Evolutionary conservation across 2,329 filamentous ascomycete genomes (phyloP), one percentile per base, ranked within the genome.

Genomic region (Pseudogymnoascus sp.): DNA sequence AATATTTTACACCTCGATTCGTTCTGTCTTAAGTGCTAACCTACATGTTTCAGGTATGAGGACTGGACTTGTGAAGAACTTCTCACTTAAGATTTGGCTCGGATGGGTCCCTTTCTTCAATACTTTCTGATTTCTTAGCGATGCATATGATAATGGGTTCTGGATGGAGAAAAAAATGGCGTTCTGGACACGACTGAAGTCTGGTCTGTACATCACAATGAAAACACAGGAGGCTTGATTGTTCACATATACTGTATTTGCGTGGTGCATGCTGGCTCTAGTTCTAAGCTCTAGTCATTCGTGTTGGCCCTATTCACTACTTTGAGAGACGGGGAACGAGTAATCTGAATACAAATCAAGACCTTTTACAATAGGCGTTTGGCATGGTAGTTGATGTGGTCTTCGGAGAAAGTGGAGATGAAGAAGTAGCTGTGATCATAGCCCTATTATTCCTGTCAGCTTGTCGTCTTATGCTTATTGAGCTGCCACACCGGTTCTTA

Each of bases 341-440:
- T 56, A 18, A 56, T 56, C 49, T 56, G 49, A 56, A 56, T 56
- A 34, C 49, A 56, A 56, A 56, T 56, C 28, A 56, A 56, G 28
- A 56, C 49, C 49, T 56, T 59, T 40, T 60, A 60, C 59, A 84
- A 79, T 63, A 97, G 78, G 74, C 91, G 88, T 81, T 95, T 96
- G 68, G 93, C 93, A 65, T 92, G 92, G 78, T 96, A 91, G 71
- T 91, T 88, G 69, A 97, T 84, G 77, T 99, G 95, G 70, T 97
- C 93, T 72, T 90, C 88, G 46, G 88, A 85, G 75, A 99, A 99
- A 14, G 86, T 87, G 37, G 93, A 88, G 81, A 99, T 96, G 77
- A 96, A 97, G 78, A 87, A 99, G 79, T 99, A 99, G 66, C 91
- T 96, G 78, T 99, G 95, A 75, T 99, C 95, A 74, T 99, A 97